Base-by-base conservation (phyloP, 805 yeast species). In the Kodamaea leandrae region DNA sequence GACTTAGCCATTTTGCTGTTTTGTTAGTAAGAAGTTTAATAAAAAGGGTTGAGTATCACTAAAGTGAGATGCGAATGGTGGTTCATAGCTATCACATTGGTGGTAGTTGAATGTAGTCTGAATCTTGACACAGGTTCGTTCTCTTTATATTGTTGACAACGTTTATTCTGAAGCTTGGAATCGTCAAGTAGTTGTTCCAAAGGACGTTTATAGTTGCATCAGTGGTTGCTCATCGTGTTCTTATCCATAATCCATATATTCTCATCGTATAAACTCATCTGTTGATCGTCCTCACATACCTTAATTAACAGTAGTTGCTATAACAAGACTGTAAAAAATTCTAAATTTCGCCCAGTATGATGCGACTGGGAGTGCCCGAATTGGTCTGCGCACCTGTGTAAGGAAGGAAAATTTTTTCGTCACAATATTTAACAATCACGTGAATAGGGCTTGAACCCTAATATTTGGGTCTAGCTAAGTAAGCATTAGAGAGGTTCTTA, bases 1-100 rank as follows among this genome's bases (percentile, higher is more conserved):
- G 98, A 91, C 81, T 93, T 93, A 76, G 99, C 73, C 99, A 93
- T 91, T 77, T 64, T 72, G 67, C 65, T 59, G 48, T 20, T 40
- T 17, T 23, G 65, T 57, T 57, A 59, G 72, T 69, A 58, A 27
- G 14, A 23, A 9, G 12, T 9, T 7, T n/a, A n/a, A n/a, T n/a
- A n/a, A n/a, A n/a, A n/a, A n/a, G n/a, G n/a, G n/a, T n/a, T n/a
- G n/a, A n/a, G n/a, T n/a, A n/a, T n/a, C n/a, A n/a, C n/a, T n/a
- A n/a, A n/a, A n/a, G n/a, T n/a, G n/a, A n/a, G n/a, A n/a, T n/a
- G n/a, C n/a, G n/a, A n/a, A n/a, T n/a, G n/a, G n/a, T n/a, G n/a
- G n/a, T n/a, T n/a, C n/a, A n/a, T n/a, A n/a, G n/a, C n/a, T n/a
- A n/a, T n/a, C n/a, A n/a, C n/a, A n/a, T n/a, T n/a, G n/a, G n/a